Conservation (phyloP, 192 early-diverging fungal genomes). For the Phlyctochytrium planicorne region DNA sequence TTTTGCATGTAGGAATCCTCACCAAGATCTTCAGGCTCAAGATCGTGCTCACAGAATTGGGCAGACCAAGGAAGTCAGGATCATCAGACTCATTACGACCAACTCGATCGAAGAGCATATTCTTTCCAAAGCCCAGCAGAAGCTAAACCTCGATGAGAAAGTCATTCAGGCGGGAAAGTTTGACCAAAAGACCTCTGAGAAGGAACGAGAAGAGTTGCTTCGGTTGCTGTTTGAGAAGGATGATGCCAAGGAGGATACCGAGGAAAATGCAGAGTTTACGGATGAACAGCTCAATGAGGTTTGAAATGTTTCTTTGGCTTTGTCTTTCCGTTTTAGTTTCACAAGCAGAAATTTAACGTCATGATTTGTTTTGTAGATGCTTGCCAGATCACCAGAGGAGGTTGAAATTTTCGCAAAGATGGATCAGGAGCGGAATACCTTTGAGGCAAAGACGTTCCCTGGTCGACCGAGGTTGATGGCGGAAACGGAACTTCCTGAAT, state of each 20-base stretch:
- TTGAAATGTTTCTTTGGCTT: too few species aligned
- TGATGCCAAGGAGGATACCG: slow-evolving; percentile 57
- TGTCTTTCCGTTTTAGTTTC: neutral
- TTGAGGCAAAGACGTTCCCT: slow-evolving; percentile 55
- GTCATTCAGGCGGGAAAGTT: slow-evolving; percentile 99
- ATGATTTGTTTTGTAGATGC: slow-evolving; percentile 39
- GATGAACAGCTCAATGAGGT: slow-evolving; percentile 89
- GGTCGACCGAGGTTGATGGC: slow-evolving; percentile 66
- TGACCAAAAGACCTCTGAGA: slow-evolving; percentile 90
- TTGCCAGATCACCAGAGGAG: slow-evolving; percentile 84
- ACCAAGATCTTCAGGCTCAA: slow-evolving; percentile 97
- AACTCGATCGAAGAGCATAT: slow-evolving; percentile 94
- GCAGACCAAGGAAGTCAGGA: slow-evolving; percentile 95
- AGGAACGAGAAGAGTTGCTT: slow-evolving; percentile 89
- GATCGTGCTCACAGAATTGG: slow-evolving; percentile 99
- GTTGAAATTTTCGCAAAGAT: slow-evolving; percentile 68
- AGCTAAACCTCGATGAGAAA: slow-evolving; percentile 95
- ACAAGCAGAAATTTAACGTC: slow-evolving; percentile 12
- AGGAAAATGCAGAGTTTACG: slow-evolving; percentile 67
- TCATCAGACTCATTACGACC: slow-evolving; percentile 87
- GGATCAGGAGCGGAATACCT: slow-evolving; percentile 69
- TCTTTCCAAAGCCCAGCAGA: slow-evolving; percentile 88
- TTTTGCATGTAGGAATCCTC: slow-evolving; percentile 77
- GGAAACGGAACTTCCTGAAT: slow-evolving; percentile 81
- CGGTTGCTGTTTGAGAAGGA: slow-evolving; percentile 82